A percentile compares a stretch with the other conserved stretches of the same genome.
Evolutionary conservation across 805 yeast species (phyloP).

Genomic region (Cyberlindnera xishuangbannaensis): DNA sequence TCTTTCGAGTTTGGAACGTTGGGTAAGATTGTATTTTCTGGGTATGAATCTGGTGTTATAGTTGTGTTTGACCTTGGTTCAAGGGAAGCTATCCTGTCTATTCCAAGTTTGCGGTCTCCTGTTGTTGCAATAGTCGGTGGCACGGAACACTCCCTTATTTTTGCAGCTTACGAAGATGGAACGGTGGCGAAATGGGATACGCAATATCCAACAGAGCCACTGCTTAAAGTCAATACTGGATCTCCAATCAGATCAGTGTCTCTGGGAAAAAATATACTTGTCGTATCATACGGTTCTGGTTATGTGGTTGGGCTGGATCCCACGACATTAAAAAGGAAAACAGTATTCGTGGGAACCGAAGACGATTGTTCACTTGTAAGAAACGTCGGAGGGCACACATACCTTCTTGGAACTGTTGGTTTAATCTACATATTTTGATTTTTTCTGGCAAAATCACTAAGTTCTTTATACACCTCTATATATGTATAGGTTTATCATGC

Average conservation of each 20-base stretch:
- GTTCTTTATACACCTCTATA: no score
- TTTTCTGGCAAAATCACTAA: no score
- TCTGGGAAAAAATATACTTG: conserved; percentile 2
- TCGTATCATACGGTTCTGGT: conserved; percentile 34
- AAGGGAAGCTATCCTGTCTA: conserved; percentile 20
- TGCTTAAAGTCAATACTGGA: no score
- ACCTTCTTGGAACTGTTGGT: no score
- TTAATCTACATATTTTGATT: no score
- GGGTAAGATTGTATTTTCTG: conserved; percentile 40
- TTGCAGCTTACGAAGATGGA: conserved; percentile 3
- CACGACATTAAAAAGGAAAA: no score
- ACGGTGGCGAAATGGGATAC: neutral
- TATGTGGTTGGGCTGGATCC: no score
- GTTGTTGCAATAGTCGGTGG: conserved; percentile 4
- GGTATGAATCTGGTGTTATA: conserved; percentile 34
- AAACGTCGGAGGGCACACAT: no score
- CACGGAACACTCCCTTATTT: neutral
- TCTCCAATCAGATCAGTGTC: no score
- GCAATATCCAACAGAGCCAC: no score
- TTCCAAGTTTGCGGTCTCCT: conserved; percentile 24
- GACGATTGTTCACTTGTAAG: no score
- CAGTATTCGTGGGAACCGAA: conserved; percentile 41
- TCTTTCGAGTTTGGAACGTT: conserved; percentile 44
- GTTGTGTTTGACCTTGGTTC: conserved; percentile 34
- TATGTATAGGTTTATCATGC: no score